Base-by-base conservation (phyloP, 2,329 filamentous ascomycete species). In the Colletotrichum ledebouriae region DNA sequence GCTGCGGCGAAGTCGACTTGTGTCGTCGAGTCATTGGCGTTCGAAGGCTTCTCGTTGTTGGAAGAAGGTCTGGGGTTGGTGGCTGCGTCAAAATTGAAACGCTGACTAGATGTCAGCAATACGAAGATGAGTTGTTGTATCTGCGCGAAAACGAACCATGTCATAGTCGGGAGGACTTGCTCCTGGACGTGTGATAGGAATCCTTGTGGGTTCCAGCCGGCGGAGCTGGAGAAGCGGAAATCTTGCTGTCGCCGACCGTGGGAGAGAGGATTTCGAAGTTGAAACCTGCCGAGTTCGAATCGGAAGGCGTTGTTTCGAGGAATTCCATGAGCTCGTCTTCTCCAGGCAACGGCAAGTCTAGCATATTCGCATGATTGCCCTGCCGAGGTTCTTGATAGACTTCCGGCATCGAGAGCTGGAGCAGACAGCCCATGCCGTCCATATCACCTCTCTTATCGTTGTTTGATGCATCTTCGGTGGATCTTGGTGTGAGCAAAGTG, bases 251-350 rank as follows among this genome's bases (percentile, higher is more conserved):
- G 15, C 52, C 20, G 9, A 53, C 4, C 22, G 55, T 22, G 10
- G 59, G 59, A 25, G 59, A 62, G 12, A 39, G 20, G 20, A 67
- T 53, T 3, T 64, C 55, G 17, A 68, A 68, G 33, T 49, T 50
- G 47, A 68, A 68, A 5, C 41, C 41, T 2, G n/a, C 37, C 11
- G 47, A 64, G 15, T 59, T 42, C 5, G 59, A 67, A 10, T 68
- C 65, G 4, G 65, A 65, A 6, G 61, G 65, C 13, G 53, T 65
- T 1, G 61, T 52, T 2, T 68, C 47, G 5, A 68, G 61, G 3
- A 68, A 15, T 3, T 68, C 65, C 65, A 68, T 59, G 7, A 65
- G 9, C 22, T 55, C 61, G 3, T 68, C 60, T 33, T 68, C 65
- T 3, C 65, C 65, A 3, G 65, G 60, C 5, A 68, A 7, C 1